Percentiles rank a stretch among this genome's conserved stretches.
These are phyloP conservation scores for Globisporangium heterothallicum DNA, from an alignment of 352 stramenopile species.

Conservation along the genomic window DNA sequence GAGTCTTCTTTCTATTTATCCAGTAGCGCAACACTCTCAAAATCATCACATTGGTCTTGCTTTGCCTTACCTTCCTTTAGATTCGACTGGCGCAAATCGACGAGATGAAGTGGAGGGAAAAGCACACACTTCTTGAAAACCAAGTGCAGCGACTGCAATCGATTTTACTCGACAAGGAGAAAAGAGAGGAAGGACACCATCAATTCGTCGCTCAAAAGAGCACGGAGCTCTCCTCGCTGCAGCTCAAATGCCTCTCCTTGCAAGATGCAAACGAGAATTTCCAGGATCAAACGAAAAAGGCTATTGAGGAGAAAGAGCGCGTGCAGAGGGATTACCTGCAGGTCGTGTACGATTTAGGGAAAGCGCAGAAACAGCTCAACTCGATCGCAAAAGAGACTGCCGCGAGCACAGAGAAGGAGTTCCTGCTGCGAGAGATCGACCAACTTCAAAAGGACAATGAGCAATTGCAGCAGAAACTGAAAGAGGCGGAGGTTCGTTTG, in stretches of 20 bases:
- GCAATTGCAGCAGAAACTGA: conserved; percentile 21
- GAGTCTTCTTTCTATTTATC: no score
- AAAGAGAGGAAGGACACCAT: conserved; percentile 15
- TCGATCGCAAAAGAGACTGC: conserved; percentile 26
- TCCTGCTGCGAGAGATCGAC: conserved; percentile 30
- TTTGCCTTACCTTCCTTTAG: background rate
- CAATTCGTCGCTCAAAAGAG: conserved; percentile 24
- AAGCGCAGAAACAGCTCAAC: conserved; percentile 41
- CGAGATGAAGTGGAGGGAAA: conserved; percentile 17
- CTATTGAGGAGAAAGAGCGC: conserved; percentile 30
- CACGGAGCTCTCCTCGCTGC: conserved; percentile 19
- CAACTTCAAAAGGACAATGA: conserved; percentile 28
- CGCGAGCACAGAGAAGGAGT: conserved; percentile 22
- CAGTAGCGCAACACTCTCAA: background rate
- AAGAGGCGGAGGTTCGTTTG: conserved; percentile 19
- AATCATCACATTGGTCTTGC: background rate
- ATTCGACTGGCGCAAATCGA: conserved; percentile 11
- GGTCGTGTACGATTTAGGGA: conserved; percentile 40
- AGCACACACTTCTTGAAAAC: conserved; percentile 12
- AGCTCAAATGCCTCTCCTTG: conserved; percentile 21
- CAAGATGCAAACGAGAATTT: conserved; percentile 29
- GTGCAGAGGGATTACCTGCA: conserved; percentile 46
- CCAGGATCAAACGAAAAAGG: conserved; percentile 29
- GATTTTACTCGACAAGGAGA: conserved; percentile 22
- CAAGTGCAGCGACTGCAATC: conserved; percentile 20